Percentiles rank a stretch among this genome's conserved stretches.
These are phyloP conservation scores for Plasmodium yoelii DNA, from an alignment of 169 alveolate species.

Conservation along the genomic window DNA sequence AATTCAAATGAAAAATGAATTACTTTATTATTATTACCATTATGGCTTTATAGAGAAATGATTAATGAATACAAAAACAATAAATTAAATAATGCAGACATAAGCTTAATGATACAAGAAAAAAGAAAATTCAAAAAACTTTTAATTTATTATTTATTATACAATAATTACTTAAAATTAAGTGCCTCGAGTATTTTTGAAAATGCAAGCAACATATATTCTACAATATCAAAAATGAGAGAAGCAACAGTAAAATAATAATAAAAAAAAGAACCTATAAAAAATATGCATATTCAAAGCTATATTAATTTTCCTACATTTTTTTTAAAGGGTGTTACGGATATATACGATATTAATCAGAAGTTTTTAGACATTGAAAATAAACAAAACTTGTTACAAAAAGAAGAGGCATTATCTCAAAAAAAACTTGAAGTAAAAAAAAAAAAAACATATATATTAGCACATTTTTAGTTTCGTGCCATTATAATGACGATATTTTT, in stretches of 20 bases:
- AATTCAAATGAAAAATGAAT: too few relatives aligned
- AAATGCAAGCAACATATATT: constrained; percentile 74
- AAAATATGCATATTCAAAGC: background rate
- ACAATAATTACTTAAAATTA: constrained; percentile 50
- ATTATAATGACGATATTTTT: background rate
- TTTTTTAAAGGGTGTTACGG: constrained; percentile 55
- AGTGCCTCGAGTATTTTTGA: constrained; percentile 68
- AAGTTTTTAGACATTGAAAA: constrained; percentile 70
- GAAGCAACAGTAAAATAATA: constrained; percentile 66
- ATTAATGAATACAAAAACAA: constrained; percentile 63
- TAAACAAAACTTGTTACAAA: constrained; percentile 56
- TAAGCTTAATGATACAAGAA: constrained; percentile 44
- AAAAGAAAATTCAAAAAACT: constrained; percentile 68
- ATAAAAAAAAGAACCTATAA: background rate
- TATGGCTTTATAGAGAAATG: constrained; percentile 43
- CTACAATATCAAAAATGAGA: constrained; percentile 71
- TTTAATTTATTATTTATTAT: constrained; percentile 34
- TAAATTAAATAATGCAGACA: constrained; percentile 57
- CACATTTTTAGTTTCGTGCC: background rate
- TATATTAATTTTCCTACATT: constrained; percentile 1
- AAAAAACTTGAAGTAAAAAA: constrained; percentile 55
- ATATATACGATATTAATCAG: constrained; percentile 70
- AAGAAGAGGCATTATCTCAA: constrained; percentile 64
- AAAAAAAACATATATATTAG: background rate
- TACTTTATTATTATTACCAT: background rate